Percentiles rank a stretch among this genome's conserved stretches.
Evolutionary conservation across 805 yeast species (phyloP).

Genomic region (Millerago galiae): DNA sequence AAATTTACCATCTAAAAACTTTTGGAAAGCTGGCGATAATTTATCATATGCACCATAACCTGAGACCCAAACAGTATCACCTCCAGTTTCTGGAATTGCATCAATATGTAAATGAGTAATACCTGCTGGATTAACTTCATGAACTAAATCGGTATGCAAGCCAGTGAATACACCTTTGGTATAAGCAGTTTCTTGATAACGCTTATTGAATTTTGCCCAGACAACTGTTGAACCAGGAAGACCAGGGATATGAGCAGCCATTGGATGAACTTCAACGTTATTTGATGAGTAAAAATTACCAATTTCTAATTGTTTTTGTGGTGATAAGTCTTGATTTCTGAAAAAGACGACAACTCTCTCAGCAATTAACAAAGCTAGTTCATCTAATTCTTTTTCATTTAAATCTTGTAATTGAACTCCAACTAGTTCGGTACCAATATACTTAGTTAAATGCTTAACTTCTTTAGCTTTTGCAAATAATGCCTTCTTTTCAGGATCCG

Average conservation of each 20-base stretch:
- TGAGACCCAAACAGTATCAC: constrained; percentile 51
- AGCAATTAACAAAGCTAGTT: constrained; percentile 40
- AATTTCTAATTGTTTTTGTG: constrained; percentile 36
- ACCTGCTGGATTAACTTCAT: constrained; percentile 51
- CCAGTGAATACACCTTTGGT: constrained; percentile 22
- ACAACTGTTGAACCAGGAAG: constrained; percentile 34
- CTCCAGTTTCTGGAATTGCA: constrained; percentile 45
- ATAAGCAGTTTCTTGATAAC: constrained; percentile 22
- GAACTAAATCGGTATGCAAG: constrained; percentile 46
- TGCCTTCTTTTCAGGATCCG: constrained; percentile 37
- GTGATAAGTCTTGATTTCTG: constrained; percentile 40
- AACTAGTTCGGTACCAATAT: constrained; percentile 42
- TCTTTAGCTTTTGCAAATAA: constrained; percentile 33
- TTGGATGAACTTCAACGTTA: constrained; percentile 31
- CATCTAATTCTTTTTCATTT: constrained; percentile 38
- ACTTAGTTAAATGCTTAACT: constrained; percentile 36
- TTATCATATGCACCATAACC: constrained; percentile 56
- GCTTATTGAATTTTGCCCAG: constrained; percentile 24
- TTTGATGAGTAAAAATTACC: constrained; percentile 42
- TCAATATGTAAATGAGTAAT: constrained; percentile 46
- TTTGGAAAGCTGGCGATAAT: constrained; percentile 43
- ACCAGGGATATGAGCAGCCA: constrained; percentile 29
- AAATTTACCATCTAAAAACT: constrained; percentile 46
- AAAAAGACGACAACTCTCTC: constrained; percentile 45
- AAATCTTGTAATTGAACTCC: constrained; percentile 39